These are phyloP conservation scores for Taphrina wiesneri DNA, from an alignment of 1,139 yeast genomes.

Conservation along the genomic window DNA sequence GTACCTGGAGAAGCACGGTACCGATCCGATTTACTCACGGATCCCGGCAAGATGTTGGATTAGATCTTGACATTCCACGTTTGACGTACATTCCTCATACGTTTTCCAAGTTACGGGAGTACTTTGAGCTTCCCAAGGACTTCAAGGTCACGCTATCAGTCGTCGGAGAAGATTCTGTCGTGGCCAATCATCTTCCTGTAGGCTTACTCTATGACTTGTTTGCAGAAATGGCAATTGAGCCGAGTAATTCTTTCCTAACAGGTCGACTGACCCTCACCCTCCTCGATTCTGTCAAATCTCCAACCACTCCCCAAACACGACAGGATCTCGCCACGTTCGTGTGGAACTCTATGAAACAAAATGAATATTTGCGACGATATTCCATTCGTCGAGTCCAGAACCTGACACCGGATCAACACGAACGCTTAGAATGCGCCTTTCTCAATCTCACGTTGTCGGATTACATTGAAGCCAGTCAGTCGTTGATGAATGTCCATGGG, in stretches of 20 bases:
- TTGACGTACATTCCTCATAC: conserved; percentile 12
- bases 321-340: not conserved
- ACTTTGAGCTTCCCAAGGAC: not conserved
- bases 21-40: not conserved
- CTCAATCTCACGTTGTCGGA: conserved; percentile 4
- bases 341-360: conserved; percentile 28
- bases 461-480: not conserved
- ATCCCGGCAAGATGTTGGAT: not conserved
- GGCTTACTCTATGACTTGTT: conserved; percentile 31
- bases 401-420: not conserved
- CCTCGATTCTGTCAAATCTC: not conserved
- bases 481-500: not conserved
- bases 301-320: not conserved
- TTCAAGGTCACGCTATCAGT: not conserved
- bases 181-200: conserved; percentile 22
- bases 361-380: conserved; percentile 1
- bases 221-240: not conserved
- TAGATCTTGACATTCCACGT: conserved; percentile 16
- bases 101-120: not conserved
- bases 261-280: not conserved
- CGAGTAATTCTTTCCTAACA: not conserved
- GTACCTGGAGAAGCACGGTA: conserved; percentile 18
- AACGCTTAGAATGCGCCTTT: not conserved
- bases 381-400: not conserved
- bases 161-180: not conserved